Evolutionary conservation across 257 asterid genomes (phyloP).

Genomic region (Nicotiana obtusifolia): DNA sequence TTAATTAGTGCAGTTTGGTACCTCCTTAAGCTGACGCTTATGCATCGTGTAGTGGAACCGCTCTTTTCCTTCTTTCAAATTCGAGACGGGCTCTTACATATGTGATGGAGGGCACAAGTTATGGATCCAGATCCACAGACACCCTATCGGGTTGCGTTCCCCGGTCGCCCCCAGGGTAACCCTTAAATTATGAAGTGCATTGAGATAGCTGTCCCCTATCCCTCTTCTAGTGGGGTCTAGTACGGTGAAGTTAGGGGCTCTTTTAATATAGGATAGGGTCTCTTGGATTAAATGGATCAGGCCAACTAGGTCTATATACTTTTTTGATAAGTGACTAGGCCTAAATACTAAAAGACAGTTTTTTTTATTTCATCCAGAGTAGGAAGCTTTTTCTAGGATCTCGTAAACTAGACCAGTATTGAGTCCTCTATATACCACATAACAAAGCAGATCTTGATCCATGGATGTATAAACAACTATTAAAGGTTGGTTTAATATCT

Average conservation of each 20-base stretch:
- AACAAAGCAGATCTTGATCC: not conserved
- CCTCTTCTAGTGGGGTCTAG: not conserved
- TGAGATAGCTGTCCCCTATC: not conserved
- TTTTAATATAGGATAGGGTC: not conserved
- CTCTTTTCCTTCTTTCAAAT: not conserved
- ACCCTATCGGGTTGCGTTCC: not conserved
- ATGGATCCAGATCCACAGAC: slow-evolving; percentile 4
- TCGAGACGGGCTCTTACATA: not conserved
- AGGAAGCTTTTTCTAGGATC: not conserved
- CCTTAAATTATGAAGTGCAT: not conserved
- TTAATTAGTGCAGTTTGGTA: not conserved
- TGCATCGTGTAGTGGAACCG: not conserved
- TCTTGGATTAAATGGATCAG: not conserved
- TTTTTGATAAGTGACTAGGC: slow-evolving; percentile 22
- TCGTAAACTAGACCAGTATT: not conserved
- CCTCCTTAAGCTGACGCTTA: not conserved
- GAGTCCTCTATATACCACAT: not conserved
- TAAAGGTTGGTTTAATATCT: not conserved
- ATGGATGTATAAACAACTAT: not conserved
- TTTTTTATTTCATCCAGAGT: not conserved
- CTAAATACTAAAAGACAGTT: not conserved
- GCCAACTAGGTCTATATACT: not conserved
- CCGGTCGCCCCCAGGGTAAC: not conserved
- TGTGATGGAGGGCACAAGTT: not conserved
- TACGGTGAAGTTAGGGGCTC: not conserved